These are phyloP conservation scores for Hamigera avellanea DNA, from an alignment of 495 filamentous ascomycete genomes.

Conservation along the genomic window DNA sequence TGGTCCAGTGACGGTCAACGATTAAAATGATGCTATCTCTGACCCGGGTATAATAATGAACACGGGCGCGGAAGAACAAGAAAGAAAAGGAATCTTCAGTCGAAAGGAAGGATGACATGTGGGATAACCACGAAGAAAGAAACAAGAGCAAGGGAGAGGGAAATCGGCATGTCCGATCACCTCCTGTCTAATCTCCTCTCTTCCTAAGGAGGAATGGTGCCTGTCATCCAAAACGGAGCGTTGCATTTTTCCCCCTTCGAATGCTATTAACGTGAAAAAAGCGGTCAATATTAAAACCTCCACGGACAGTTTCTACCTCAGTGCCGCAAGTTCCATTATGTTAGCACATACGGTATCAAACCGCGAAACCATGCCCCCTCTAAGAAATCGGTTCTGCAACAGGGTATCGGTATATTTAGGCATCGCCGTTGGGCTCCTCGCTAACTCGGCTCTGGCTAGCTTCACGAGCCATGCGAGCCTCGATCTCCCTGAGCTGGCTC, in stretches of 20 bases:
- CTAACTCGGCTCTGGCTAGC: slow-evolving; percentile 35
- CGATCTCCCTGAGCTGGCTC: slow-evolving; percentile 94
- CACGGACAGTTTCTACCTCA: slow-evolving; percentile 29
- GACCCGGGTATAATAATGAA: slow-evolving; percentile 7
- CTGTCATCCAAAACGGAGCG: slow-evolving; percentile 12
- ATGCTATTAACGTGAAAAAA: slow-evolving; percentile 35
- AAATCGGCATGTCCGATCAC: too few species aligned
- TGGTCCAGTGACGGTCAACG: slow-evolving; percentile 19
- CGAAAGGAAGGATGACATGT: slow-evolving; percentile 8
- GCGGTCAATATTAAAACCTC: slow-evolving; percentile 34
- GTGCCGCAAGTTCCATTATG: slow-evolving; percentile 31
- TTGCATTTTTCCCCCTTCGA: slow-evolving; percentile 16
- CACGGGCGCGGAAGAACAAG: slow-evolving; percentile 15
- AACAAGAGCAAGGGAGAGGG: slow-evolving; percentile 5
- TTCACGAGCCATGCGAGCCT: slow-evolving; percentile 66
- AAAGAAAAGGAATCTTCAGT: slow-evolving; percentile 12
- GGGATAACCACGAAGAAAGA: slow-evolving; percentile 4
- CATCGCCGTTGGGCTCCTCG: slow-evolving; percentile 37
- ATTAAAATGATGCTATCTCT: slow-evolving; percentile 31
- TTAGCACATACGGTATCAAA: slow-evolving; percentile 31
- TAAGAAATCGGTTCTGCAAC: slow-evolving; percentile 19
- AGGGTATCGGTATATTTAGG: slow-evolving; percentile 28
- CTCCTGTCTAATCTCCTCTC: neutral
- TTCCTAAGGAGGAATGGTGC: neutral
- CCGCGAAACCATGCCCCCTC: slow-evolving; percentile 16